These are phyloP conservation scores for Pisolithus microcarpus DNA, from an alignment of 768 basidiomycete species.

Conservation along the genomic window DNA sequence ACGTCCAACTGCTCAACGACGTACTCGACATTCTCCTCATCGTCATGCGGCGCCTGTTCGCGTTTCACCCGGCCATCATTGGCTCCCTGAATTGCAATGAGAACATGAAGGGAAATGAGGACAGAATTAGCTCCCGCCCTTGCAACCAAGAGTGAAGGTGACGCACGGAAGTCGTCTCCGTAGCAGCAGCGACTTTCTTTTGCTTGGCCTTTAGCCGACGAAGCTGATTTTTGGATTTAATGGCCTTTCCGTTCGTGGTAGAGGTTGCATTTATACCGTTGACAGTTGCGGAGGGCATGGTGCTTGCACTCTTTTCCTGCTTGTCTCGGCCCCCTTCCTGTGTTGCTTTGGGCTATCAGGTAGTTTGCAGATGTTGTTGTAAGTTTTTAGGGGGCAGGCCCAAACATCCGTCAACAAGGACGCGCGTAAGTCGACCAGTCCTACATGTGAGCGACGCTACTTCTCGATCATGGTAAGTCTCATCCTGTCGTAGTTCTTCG, in stretches of 20 bases:
- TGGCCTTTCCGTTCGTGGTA: constrained; percentile 33
- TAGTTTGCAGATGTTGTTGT: too few relatives aligned
- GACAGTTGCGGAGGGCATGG: constrained; percentile 24
- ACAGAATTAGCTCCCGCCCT: not conserved
- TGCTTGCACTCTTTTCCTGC: too few relatives aligned
- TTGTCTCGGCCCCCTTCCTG: too few relatives aligned
- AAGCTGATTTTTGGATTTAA: constrained; percentile 83
- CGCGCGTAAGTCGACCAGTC: constrained; percentile 19
- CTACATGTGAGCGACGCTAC: not conserved
- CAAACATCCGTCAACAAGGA: constrained; percentile 27
- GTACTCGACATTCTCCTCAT: constrained; percentile 65
- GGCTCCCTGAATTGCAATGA: constrained; percentile 14
- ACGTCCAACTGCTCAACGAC: constrained; percentile 80
- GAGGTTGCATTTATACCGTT: constrained; percentile 29
- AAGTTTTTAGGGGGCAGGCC: not conserved
- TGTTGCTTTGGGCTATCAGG: too few relatives aligned
- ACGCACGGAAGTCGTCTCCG: constrained; percentile 14
- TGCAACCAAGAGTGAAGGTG: not conserved
- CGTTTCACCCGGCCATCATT: constrained; percentile 25
- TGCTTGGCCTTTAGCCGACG: constrained; percentile 74
- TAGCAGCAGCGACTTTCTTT: constrained; percentile 47
- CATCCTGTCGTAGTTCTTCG: not conserved
- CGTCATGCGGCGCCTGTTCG: constrained; percentile 36
- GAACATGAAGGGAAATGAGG: not conserved
- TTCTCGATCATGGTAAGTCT: constrained; percentile 39